phyloP scores from a whole-genome alignment of 768 basidiomycete genomes.

The Coprinopsis strossmayeri region DNA sequence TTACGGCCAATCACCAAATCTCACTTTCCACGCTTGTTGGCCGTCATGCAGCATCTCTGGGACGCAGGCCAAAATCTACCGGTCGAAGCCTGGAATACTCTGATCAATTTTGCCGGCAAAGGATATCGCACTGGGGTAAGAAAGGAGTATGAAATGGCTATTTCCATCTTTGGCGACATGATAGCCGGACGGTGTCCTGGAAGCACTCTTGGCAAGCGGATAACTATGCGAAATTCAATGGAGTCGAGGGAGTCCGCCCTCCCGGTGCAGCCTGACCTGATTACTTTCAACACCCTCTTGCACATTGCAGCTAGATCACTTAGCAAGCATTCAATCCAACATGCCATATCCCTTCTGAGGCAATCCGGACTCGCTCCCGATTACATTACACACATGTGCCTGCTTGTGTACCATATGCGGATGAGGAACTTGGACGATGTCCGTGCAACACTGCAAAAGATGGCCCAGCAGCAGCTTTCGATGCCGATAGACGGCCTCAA shows the following conservation, averaged over 20 bases:
- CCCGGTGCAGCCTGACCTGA: slow-evolving; percentile 48
- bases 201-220: background rate
- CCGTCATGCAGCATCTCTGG: slow-evolving; percentile 54
- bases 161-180: slow-evolving; percentile 60
- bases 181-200: slow-evolving; percentile 38
- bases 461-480: slow-evolving; percentile 43
- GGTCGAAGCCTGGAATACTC: slow-evolving; percentile 70
- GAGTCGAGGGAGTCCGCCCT: slow-evolving; percentile 6
- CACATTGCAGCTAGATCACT: slow-evolving; percentile 53
- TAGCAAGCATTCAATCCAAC: slow-evolving; percentile 34
- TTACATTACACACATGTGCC: slow-evolving; percentile 53
- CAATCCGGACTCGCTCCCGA: slow-evolving; percentile 51
- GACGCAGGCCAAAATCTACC: slow-evolving; percentile 24
- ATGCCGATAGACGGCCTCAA: slow-evolving; percentile 66
- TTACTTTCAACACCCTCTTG: slow-evolving; percentile 65
- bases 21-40: slow-evolving; percentile 59
- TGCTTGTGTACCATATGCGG: slow-evolving; percentile 49
- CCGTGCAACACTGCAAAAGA: slow-evolving; percentile 45
- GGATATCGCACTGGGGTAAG: slow-evolving; percentile 54
- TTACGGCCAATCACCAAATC: slow-evolving; percentile 50
- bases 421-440: slow-evolving; percentile 45
- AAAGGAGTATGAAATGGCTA: slow-evolving; percentile 53
- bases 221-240: slow-evolving; percentile 5
- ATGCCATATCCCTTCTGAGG: slow-evolving; percentile 47
- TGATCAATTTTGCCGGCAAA: slow-evolving; percentile 61